Base-by-base conservation (phyloP, 2,329 filamentous ascomycete species). In the Aureobasidium lini region DNA sequence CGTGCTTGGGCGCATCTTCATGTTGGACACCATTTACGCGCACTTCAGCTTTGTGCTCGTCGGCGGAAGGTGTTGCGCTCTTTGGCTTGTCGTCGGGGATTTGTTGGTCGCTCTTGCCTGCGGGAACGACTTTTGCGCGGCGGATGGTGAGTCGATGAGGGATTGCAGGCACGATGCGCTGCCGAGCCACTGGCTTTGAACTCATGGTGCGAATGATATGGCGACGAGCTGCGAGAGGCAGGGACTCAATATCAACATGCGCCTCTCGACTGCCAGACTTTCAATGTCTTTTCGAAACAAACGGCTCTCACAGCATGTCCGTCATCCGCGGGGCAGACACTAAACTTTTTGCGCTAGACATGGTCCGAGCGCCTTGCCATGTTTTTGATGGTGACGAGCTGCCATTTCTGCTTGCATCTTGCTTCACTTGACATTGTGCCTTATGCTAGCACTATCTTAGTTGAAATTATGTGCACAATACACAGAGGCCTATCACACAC, bases 161-260 rank as follows among this genome's bases (percentile, higher is more conserved):
- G 32, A 59, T 59, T 39, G 47, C 57, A 52, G 57, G 57, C 47
- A 59, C 57, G 47, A 59, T 59, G 57, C 57, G 57, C 46, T 47
- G 39, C 39, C 48, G 31, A 39, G 39, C 13, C 39, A 39, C n/a
- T 13, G 37, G 15, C 57, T 59, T 59, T 2, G 54, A 57, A 23
- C 54, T 57, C 54, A 57, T 57, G 43, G 13, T 57, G 37, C 10
- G 2, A 1, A 44, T 44, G 50, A 52, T 34, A 52, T 16, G 31
- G 52, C 52, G 32, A 46, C 13, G 32, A 48, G 32, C 43, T 57
- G 34, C 42, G 34, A 57, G 54, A 57, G 54, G 54, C 54, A 47
- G 40, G 31, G 48, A 39, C 29, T 28, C 54, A 47, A 57, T 57
- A 57, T 48, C 54, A 57, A 57, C 54, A 57, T 48, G 54, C 54